Conservation (phyloP, 208 protist species). For the Crithidia fasciculata region DNA sequence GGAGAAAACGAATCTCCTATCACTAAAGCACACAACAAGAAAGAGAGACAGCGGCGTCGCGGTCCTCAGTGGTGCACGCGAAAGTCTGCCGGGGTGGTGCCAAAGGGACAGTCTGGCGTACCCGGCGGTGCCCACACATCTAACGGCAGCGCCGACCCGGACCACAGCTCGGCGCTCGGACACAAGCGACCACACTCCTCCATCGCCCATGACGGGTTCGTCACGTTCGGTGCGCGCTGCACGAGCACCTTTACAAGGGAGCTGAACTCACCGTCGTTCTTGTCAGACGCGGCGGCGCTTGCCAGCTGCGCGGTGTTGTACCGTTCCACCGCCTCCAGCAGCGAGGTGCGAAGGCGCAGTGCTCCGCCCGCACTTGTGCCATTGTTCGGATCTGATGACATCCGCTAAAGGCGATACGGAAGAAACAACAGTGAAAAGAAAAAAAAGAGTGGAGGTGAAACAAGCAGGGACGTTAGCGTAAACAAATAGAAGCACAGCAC, state of each 20-base stretch:
- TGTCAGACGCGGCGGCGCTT: neutral
- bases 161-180: constrained; percentile 51
- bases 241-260: constrained; percentile 11
- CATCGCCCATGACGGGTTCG: constrained; percentile 83
- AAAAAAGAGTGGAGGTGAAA: too few relatives aligned
- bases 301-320: constrained; percentile 5
- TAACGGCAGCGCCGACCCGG: constrained; percentile 50
- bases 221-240: constrained; percentile 9
- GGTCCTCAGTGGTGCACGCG: constrained; percentile 17
- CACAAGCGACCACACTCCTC: constrained; percentile 74
- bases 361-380: neutral
- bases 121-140: constrained; percentile 75
- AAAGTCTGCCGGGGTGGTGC: constrained; percentile 50
- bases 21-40: neutral
- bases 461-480: too few relatives aligned
- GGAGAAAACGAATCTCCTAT: too few relatives aligned
- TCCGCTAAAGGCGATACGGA: neutral
- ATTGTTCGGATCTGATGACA: neutral
- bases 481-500: too few relatives aligned
- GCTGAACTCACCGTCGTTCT: neutral
- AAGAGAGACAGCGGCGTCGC: neutral
- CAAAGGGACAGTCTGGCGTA: constrained; percentile 70
- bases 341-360: constrained; percentile 20
- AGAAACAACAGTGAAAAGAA: neutral
- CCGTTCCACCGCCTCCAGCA: constrained; percentile 12